Percentiles rank a stretch among this genome's conserved stretches.
Conservation (phyloP, 441 rosid genomes). For the Erodium chrysanthum region DNA sequence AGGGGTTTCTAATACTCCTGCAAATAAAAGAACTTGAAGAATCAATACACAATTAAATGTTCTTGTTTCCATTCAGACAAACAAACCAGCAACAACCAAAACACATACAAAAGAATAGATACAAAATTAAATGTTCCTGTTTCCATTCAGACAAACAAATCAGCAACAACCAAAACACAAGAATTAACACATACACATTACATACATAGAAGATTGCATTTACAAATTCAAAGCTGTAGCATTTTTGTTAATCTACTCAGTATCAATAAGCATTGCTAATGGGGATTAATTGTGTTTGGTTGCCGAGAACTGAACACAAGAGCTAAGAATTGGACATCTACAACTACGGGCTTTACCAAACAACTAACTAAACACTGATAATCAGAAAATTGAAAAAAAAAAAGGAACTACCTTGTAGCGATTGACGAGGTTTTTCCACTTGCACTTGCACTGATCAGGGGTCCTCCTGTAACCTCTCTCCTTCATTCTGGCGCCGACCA, state of each 20-base stretch:
- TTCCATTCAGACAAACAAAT: neutral
- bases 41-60: neutral
- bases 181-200: neutral
- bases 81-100: neutral
- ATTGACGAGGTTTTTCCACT: conserved; percentile 52
- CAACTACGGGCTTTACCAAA: too few species aligned
- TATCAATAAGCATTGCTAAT: neutral
- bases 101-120: neutral
- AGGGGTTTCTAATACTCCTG: neutral
- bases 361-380: too few species aligned
- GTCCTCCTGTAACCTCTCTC: conserved; percentile 40
- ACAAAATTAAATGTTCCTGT: neutral
- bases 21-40: neutral
- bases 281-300: neutral
- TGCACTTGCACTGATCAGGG: conserved; percentile 52
- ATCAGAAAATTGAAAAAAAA: neutral
- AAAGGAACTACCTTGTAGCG: conserved; percentile 40
- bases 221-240: neutral
- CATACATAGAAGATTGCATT: neutral
- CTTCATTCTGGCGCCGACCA: conserved; percentile 34
- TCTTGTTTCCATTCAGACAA: neutral
- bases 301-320: neutral
- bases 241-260: neutral
- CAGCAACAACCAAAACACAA: neutral
- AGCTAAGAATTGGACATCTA: too few species aligned